Evolutionary conservation across 345 rosid species (phyloP).

Genomic region (Bruguiera sexangula): DNA sequence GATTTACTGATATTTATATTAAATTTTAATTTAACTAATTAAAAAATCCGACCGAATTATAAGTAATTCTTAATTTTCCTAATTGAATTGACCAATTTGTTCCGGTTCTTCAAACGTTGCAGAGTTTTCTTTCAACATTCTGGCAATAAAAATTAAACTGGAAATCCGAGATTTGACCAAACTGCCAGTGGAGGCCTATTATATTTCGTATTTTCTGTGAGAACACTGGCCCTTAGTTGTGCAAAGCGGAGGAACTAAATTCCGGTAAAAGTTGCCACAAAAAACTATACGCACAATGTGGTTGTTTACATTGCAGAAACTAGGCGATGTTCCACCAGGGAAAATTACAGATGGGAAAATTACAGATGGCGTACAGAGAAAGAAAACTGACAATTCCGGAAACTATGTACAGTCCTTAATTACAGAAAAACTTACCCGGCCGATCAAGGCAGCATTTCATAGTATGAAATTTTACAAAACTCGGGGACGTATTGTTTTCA

Average conservation of each 20-base stretch:
- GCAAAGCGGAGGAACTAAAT: not conserved
- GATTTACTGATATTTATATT: too few relatives aligned
- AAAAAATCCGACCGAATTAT: too few relatives aligned
- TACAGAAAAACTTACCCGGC: constrained; percentile 24
- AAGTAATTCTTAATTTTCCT: too few relatives aligned
- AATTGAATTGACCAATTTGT: too few relatives aligned
- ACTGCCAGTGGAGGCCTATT: too few relatives aligned
- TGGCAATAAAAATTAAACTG: too few relatives aligned
- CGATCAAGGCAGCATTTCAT: constrained; percentile 14
- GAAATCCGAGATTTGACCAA: too few relatives aligned
- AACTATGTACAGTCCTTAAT: constrained; percentile 39
- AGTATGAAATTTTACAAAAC: constrained; percentile 16
- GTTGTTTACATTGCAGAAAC: constrained; percentile 16
- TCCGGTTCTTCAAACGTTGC: too few relatives aligned
- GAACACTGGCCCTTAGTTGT: not conserved
- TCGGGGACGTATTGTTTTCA: not conserved
- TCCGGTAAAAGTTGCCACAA: constrained; percentile 15
- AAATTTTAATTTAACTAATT: too few relatives aligned
- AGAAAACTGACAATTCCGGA: constrained; percentile 16
- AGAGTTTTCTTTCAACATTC: too few relatives aligned
- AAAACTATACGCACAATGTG: constrained; percentile 6
- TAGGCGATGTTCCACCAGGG: constrained; percentile 13
- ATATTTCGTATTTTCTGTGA: not conserved
- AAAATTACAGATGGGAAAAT: constrained; percentile 14
- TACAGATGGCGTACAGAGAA: constrained; percentile 11